These are phyloP conservation scores for Alnus rubra DNA, from an alignment of 306 rosid genomes.

Conservation along the genomic window DNA sequence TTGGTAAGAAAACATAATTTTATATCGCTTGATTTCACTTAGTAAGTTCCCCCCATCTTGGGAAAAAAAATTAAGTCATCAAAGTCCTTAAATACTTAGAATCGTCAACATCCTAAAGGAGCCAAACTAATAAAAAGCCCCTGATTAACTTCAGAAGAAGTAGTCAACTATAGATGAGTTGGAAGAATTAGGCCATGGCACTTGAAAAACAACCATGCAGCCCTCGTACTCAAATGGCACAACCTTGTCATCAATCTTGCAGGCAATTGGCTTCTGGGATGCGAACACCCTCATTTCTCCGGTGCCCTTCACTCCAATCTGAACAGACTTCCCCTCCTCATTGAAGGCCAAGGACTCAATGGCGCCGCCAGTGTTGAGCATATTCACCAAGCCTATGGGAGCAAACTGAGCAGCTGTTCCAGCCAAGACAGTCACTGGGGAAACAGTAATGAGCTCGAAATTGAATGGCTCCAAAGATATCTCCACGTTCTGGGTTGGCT, in stretches of 20 bases:
- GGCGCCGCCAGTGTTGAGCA: slow-evolving; percentile 91
- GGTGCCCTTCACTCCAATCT: slow-evolving; percentile 61
- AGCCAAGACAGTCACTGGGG: slow-evolving; percentile 54
- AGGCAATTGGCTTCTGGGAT: slow-evolving; percentile 56
- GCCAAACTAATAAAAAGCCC: not conserved
- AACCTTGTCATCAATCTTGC: slow-evolving; percentile 54
- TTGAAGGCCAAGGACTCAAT: slow-evolving; percentile 53
- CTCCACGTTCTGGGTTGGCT: slow-evolving; percentile 49
- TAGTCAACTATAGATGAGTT: slow-evolving; percentile 53
- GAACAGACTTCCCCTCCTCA: slow-evolving; percentile 35
- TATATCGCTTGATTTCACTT: slow-evolving; percentile 1
- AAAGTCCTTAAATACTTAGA: slow-evolving; percentile 17
- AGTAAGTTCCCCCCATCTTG: not conserved
- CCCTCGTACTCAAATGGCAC: slow-evolving; percentile 57
- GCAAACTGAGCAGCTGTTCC: slow-evolving; percentile 55
- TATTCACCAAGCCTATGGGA: slow-evolving; percentile 80
- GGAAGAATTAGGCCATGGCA: slow-evolving; percentile 79
- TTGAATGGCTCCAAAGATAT: slow-evolving; percentile 81
- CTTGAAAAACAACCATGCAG: slow-evolving; percentile 58
- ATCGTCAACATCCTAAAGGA: not conserved
- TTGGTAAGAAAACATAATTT: not conserved
- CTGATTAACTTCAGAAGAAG: slow-evolving; percentile 35
- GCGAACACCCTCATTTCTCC: slow-evolving; percentile 85
- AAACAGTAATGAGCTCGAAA: slow-evolving; percentile 77
- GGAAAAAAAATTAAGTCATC: slow-evolving; percentile 14